These are phyloP conservation scores for Tranzscheliella williamsii DNA, from an alignment of 1,284 basidiomycete species.

Conservation along the genomic window DNA sequence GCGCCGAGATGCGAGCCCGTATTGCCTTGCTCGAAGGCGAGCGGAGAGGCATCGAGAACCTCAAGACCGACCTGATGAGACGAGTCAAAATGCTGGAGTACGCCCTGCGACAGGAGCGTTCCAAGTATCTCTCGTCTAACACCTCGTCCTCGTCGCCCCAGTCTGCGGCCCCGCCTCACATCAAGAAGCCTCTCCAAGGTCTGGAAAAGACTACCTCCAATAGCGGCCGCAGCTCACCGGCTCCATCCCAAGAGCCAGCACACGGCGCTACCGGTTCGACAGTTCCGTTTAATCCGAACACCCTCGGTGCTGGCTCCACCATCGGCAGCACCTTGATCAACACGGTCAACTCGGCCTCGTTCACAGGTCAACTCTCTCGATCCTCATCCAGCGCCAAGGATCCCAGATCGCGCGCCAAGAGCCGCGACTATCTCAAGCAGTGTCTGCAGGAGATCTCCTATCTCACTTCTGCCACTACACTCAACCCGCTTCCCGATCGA, in stretches of 20 bases:
- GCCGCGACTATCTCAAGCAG: constrained; percentile 96
- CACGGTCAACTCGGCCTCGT: neutral
- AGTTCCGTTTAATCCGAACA: constrained; percentile 12
- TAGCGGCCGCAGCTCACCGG: constrained; percentile 49
- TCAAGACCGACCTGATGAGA: constrained; percentile 90
- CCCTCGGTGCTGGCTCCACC: constrained; percentile 8
- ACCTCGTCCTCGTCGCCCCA: constrained; percentile 7
- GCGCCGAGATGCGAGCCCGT: constrained; percentile 96
- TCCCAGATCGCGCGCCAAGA: constrained; percentile 88
- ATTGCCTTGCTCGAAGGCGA: constrained; percentile 98
- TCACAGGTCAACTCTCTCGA: constrained; percentile 14
- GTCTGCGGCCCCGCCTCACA: constrained; percentile 24
- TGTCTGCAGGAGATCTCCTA: constrained; percentile 98
- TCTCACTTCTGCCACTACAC: constrained; percentile 89
- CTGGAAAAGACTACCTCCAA: constrained; percentile 34
- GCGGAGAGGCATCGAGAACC: constrained; percentile 91
- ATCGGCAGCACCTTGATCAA: constrained; percentile 9
- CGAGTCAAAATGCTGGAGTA: constrained; percentile 98
- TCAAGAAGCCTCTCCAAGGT: constrained; percentile 30
- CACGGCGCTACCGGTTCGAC: constrained; percentile 10
- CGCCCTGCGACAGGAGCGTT: constrained; percentile 74
- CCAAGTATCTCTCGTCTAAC: constrained; percentile 32
- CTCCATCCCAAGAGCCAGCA: constrained; percentile 17
- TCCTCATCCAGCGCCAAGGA: constrained; percentile 69
- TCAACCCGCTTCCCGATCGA: constrained; percentile 76